Conservation (phyloP, 345 rosid genomes). For the Sisymbrium altissimum region DNA sequence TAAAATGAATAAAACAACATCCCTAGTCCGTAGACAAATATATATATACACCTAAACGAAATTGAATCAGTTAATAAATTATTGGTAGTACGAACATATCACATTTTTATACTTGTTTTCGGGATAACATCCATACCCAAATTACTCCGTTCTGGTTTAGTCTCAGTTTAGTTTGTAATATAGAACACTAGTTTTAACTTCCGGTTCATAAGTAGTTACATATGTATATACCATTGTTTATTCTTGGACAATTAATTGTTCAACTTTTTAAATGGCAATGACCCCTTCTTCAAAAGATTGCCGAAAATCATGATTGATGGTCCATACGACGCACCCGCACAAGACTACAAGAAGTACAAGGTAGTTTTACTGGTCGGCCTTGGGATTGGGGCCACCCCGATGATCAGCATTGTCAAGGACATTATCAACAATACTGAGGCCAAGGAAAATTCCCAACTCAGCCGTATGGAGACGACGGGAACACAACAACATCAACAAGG, state of each 20-base stretch:
- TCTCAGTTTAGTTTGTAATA: neutral
- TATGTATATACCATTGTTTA: too few relatives aligned
- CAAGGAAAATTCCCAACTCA: conserved; percentile 36
- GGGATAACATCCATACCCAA: too few relatives aligned
- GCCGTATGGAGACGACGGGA: conserved; percentile 30
- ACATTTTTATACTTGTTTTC: too few relatives aligned
- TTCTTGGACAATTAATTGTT: neutral
- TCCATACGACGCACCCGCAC: conserved; percentile 87
- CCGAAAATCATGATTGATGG: conserved; percentile 67
- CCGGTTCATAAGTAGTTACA: neutral
- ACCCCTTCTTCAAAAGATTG: conserved; percentile 9
- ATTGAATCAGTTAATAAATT: neutral
- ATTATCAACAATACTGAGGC: conserved; percentile 52
- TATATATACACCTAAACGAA: neutral
- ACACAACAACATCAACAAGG: conserved; percentile 15
- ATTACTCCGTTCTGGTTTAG: too few relatives aligned
- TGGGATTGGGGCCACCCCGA: conserved; percentile 79
- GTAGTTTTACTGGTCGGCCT: conserved; percentile 64
- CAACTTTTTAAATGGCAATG: neutral
- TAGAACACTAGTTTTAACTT: neutral
- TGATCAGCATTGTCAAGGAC: conserved; percentile 86
- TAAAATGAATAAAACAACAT: neutral
- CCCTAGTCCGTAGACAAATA: too few relatives aligned
- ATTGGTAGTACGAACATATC: neutral
- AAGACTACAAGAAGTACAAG: conserved; percentile 67